Evolutionary conservation across 2,329 filamentous ascomycete species (phyloP).

Genomic region (Sphaerulina musiva): DNA sequence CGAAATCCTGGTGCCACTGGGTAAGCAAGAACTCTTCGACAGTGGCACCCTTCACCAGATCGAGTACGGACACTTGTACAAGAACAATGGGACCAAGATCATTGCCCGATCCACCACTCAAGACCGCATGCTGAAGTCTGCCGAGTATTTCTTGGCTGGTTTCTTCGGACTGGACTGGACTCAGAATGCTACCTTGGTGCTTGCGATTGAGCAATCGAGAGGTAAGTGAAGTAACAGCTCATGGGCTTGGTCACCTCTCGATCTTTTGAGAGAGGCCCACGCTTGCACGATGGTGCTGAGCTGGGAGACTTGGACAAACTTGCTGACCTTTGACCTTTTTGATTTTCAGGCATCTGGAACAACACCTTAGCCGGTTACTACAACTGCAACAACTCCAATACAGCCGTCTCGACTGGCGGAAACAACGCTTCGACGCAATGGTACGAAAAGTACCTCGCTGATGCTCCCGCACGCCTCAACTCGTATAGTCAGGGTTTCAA

Average conservation of each 20-base stretch:
- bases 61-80: slow-evolving; percentile 62
- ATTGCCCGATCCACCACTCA: slow-evolving; percentile 69
- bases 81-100: slow-evolving; percentile 63
- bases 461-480: slow-evolving; percentile 57
- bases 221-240: slow-evolving; percentile 58
- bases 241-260: no score
- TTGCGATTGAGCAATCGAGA: slow-evolving; percentile 56
- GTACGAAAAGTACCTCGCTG: slow-evolving; percentile 57
- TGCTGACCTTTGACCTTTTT: no score
- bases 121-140: slow-evolving; percentile 68
- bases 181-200: slow-evolving; percentile 35
- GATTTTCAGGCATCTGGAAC: slow-evolving; percentile 41
- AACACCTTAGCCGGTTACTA: slow-evolving; percentile 64
- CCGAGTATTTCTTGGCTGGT: slow-evolving; percentile 70
- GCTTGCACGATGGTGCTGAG: no score
- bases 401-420: slow-evolving; percentile 43
- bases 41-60: slow-evolving; percentile 66
- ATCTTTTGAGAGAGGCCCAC: no score
- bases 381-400: slow-evolving; percentile 58
- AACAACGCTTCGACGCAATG: slow-evolving; percentile 53
- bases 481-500: slow-evolving; percentile 39
- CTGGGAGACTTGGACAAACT: no score
- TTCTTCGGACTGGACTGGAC: slow-evolving; percentile 73
- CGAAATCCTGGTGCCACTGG: slow-evolving; percentile 66
- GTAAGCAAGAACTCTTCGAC: slow-evolving; percentile 54